A percentile compares a stretch with the other conserved stretches of the same genome.
Evolutionary conservation across 345 rosid species (phyloP).

Genomic region (Populus davidiana): DNA sequence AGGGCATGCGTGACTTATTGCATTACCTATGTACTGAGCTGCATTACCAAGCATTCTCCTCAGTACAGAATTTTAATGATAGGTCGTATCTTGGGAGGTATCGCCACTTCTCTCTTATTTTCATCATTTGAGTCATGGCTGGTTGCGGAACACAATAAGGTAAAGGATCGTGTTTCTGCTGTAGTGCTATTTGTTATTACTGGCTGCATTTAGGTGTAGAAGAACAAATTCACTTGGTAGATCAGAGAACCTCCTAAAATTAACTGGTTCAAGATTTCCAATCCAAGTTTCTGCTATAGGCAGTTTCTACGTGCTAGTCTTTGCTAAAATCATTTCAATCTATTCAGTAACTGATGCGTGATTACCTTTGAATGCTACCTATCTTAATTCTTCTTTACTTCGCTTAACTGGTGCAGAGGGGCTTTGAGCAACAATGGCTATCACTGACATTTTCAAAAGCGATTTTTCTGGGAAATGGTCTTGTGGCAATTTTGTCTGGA

Average conservation of each 20-base stretch:
- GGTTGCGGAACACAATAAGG: conserved; percentile 96
- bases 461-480: conserved; percentile 66
- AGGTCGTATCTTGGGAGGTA: conserved; percentile 60
- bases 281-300: background rate
- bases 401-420: conserved; percentile 35
- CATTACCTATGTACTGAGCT: conserved; percentile 77
- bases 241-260: background rate
- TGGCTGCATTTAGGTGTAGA: conserved; percentile 16
- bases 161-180: conserved; percentile 30
- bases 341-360: background rate
- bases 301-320: background rate
- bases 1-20: conserved; percentile 91
- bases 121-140: conserved; percentile 98
- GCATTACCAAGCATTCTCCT: conserved; percentile 93
- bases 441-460: conserved; percentile 77
- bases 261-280: background rate
- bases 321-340: background rate
- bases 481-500: conserved; percentile 62
- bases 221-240: background rate
- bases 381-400: background rate
- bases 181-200: conserved; percentile 21
- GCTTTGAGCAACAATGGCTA: conserved; percentile 68
- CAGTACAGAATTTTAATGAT: conserved; percentile 85
- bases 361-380: background rate
- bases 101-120: conserved; percentile 43